Evolutionary conservation across 179 eudicot species (phyloP), one percentile per base, ranked within the genome.

Genomic region (Dionaea muscipula): DNA sequence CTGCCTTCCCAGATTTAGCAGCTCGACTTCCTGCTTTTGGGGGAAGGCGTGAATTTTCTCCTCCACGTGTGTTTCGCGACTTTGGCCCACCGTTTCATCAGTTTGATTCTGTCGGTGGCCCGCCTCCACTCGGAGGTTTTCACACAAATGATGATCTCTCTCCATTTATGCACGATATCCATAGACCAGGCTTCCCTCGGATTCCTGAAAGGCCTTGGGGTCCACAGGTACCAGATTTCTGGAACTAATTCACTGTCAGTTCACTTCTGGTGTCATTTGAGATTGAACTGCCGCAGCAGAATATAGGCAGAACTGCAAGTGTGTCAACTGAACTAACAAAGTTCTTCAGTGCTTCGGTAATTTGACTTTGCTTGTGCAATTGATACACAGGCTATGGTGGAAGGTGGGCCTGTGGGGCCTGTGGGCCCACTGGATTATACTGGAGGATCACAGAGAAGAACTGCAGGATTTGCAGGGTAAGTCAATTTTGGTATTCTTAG

Each of bases 401-500:
- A 88, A 71, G 84, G 84, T 36, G 80, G 82, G 47, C 85, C 77
- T 26, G 39, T 77, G 67, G 80, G 82, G 47, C 85, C 77, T 26
- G 39, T 77, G 67, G 94, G 84, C 45, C 47, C 70, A 54, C 64
- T 77, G 12, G 93, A 87, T 44, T 77, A 67, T 67, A 74, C 70
- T 41, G 91, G 85, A 70, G 78, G 64, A 65, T 82, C 80, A 15
- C 88, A 53, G 18, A 75, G 95, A 68, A 76, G 78, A 54, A 61
- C 74, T 51, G 68, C 81, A 68, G 94, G 91, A 68, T 79, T 80
- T 76, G 76, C 86, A 66, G 95, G 95, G 98, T 91, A 68, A 28
- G 81, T 66, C 28, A 27, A 6, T 38, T 7, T 61, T 11, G 26
- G 21, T 18, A 33, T 2, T 4, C 17, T 53, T 36, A 7, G 3